phyloP scores from a whole-genome alignment of 805 yeast species.

The Wickerhamiella sorbophila region DNA sequence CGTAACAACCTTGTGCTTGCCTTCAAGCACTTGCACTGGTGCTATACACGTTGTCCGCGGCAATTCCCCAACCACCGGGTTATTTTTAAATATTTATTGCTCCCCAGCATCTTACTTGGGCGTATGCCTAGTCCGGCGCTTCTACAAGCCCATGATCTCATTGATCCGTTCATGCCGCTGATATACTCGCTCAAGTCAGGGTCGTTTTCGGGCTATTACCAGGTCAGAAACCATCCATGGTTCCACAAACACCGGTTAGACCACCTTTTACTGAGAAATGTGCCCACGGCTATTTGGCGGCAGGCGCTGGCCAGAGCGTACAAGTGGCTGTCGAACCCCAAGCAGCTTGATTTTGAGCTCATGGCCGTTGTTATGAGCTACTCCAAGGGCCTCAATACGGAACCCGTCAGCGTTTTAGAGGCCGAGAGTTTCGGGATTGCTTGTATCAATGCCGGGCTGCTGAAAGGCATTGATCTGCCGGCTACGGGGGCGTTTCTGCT shows the following conservation, averaged over 20 bases:
- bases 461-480: constrained; percentile 9
- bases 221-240: constrained; percentile 21
- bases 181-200: constrained; percentile 31
- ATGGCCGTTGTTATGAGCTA: constrained; percentile 2
- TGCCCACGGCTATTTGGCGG: constrained; percentile 21
- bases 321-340: constrained; percentile 3
- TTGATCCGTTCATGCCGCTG: constrained; percentile 29
- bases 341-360: constrained; percentile 10
- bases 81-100: constrained; percentile 36
- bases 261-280: constrained; percentile 18
- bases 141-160: constrained; percentile 19
- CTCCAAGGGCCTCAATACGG: not conserved
- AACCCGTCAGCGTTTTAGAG: not conserved
- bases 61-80: constrained; percentile 26
- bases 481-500: constrained; percentile 3
- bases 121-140: constrained; percentile 31
- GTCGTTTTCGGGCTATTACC: constrained; percentile 25
- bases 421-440: constrained; percentile 17
- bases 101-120: constrained; percentile 42
- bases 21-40: constrained; percentile 37
- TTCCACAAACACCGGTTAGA: constrained; percentile 17
- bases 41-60: constrained; percentile 31
- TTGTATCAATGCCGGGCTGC: constrained; percentile 19
- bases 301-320: constrained; percentile 18
- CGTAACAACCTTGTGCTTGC: constrained; percentile 10